Conservation (phyloP, 305 asterid genomes). For the Fraxinus paxiana region DNA sequence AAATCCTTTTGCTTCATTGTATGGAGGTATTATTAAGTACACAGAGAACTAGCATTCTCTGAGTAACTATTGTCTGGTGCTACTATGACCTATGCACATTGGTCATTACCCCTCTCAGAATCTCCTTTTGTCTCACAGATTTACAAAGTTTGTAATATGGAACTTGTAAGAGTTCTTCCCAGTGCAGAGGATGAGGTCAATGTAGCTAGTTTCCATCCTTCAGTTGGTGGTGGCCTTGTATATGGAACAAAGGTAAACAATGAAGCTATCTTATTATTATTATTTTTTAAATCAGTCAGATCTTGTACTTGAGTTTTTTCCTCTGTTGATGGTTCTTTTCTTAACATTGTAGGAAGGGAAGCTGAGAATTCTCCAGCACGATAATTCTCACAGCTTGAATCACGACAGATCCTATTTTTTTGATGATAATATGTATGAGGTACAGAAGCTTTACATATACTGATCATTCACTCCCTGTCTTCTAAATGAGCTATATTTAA, state of each 20-base stretch:
- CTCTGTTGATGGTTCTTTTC: conserved; percentile 10
- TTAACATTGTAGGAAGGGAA: conserved; percentile 74
- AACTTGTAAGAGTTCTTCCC: conserved; percentile 90
- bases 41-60: background rate
- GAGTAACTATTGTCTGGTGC: conserved; percentile 4
- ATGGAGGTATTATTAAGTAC: background rate
- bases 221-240: conserved; percentile 90
- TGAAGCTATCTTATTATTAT: background rate
- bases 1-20: background rate
- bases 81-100: background rate
- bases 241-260: conserved; percentile 86
- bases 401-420: conserved; percentile 43
- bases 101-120: conserved; percentile 12
- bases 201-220: conserved; percentile 94
- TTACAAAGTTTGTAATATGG: conserved; percentile 90
- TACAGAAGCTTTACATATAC: conserved; percentile 29
- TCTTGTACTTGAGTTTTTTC: background rate
- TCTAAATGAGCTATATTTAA: background rate
- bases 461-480: background rate
- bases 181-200: conserved; percentile 98
- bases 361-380: conserved; percentile 79
- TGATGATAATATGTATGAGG: conserved; percentile 76
- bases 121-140: conserved; percentile 41
- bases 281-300: conserved; percentile 5
- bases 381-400: conserved; percentile 51